Percentiles rank a stretch among this genome's conserved stretches.
Conservation (phyloP, 306 rosid genomes). For the Citrullus mucosospermus region DNA sequence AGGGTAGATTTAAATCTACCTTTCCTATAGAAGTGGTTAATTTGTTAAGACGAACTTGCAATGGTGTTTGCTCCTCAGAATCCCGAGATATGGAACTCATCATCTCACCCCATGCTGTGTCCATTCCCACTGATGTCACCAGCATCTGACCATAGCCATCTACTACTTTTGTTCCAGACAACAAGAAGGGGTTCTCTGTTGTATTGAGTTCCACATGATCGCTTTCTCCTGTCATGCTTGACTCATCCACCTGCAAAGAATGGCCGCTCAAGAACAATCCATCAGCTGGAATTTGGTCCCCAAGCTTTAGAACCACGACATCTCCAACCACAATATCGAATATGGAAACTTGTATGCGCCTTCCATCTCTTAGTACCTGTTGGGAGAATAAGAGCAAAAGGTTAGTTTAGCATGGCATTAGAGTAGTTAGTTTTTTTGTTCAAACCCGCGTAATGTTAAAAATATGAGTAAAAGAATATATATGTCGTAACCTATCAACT, state of each 20-base stretch:
- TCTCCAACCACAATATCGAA: constrained; percentile 73
- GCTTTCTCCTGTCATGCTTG: constrained; percentile 95
- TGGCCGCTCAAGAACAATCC: constrained; percentile 61
- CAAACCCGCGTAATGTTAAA: too few relatives aligned
- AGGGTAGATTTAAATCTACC: constrained; percentile 4
- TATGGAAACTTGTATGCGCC: constrained; percentile 49
- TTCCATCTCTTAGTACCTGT: constrained; percentile 37
- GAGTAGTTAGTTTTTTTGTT: too few relatives aligned
- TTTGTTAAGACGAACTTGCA: constrained; percentile 73
- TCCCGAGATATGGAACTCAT: constrained; percentile 71
- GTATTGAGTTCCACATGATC: constrained; percentile 56
- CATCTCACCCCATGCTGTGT: constrained; percentile 86
- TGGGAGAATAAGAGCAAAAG: not conserved
- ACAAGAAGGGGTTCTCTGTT: constrained; percentile 38
- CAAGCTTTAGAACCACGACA: constrained; percentile 42
- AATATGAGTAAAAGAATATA: too few relatives aligned
- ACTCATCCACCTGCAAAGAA: constrained; percentile 67
- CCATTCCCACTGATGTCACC: constrained; percentile 62
- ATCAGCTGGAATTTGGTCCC: constrained; percentile 83
- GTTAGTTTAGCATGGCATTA: not conserved
- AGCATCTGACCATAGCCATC: constrained; percentile 65
- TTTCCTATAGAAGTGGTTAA: constrained; percentile 72
- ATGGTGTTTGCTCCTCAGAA: constrained; percentile 51
- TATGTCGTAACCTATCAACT: not conserved
- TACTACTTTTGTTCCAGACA: constrained; percentile 73